Conservation (phyloP, 2,329 filamentous ascomycete species). For the Aspergillus glaucus region DNA sequence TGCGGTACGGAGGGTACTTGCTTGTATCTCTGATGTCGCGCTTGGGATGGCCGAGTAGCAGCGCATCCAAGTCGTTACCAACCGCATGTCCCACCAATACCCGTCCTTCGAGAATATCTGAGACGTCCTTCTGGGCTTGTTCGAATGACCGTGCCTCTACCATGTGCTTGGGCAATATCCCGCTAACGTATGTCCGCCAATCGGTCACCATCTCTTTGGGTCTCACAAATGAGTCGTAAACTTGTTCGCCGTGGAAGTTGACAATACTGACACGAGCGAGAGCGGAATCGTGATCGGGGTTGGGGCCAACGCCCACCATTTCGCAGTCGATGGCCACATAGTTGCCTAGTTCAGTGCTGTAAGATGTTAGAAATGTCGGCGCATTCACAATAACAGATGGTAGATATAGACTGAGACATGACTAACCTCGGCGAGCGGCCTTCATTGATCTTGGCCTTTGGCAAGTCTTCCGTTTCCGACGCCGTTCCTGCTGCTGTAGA, state of each 20-base stretch:
- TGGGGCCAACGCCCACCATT: constrained; percentile 77
- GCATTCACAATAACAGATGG: constrained; percentile 9
- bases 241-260: constrained; percentile 84
- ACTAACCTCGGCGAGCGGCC: constrained; percentile 48
- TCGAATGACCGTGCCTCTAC: constrained; percentile 62
- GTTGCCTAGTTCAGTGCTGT: constrained; percentile 68
- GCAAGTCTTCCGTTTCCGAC: constrained; percentile 33
- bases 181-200: constrained; percentile 82
- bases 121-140: constrained; percentile 68
- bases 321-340: constrained; percentile 94
- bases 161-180: constrained; percentile 71
- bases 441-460: constrained; percentile 54
- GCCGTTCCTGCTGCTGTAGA: constrained; percentile 46
- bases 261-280: constrained; percentile 85
- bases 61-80: constrained; percentile 66
- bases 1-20: constrained; percentile 66
- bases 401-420: neutral
- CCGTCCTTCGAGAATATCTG: constrained; percentile 60
- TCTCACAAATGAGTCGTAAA: constrained; percentile 90
- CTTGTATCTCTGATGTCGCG: constrained; percentile 80
- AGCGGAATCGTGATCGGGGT: constrained; percentile 61
- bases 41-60: constrained; percentile 72
- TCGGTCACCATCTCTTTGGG: constrained; percentile 75
- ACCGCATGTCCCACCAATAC: constrained; percentile 81
- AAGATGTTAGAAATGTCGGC: constrained; percentile 16